Evolutionary conservation across 78 protist genomes (phyloP), one percentile per base, ranked within the genome.

Genomic region (Monocercomonoides exilis): DNA sequence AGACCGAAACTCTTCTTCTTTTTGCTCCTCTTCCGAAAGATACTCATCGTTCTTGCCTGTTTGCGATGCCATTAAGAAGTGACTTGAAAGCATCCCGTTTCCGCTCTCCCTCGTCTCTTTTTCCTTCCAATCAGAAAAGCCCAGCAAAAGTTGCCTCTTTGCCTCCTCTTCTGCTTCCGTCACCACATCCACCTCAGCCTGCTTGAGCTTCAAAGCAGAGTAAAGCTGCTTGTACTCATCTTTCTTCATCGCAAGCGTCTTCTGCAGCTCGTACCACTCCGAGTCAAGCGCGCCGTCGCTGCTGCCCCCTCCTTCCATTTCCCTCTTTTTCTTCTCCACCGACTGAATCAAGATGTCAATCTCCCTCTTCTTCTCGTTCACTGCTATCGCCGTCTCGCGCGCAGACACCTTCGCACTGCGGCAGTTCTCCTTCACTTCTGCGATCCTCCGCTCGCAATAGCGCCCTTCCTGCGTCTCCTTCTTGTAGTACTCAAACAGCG

Each of bases 401-500:
- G 38, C 70, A 11, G 11, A 29, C 70, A 29, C 43, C 87, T 88
- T 87, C 77, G 3, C 45, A 43, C 46, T 81, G 46, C 81, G 89
- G 64, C 85, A 63, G 80, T 81, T 46, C 44, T 5, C 36, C 46
- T 54, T 82, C 46, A 41, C 35, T 29, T 41, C 85, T 54, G 77
- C 70, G 42, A 84, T 77, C 36, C 44, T 1, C 42, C 3, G 77
- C 33, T 46, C 45, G 32, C 44, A 44, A 79, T 36, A 82, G 46
- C 32, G 5, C 38, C 63, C 42, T 44, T 2, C 45, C 35, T 0
- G n/a, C 43, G 1, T 0, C 77, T 84, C 43, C 54, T 2, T 54
- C 80, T 89, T 89, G 91, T 33, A 89, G 54, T 46, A 81, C 63
- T 43, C 88, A 85, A 86, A 89, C n/a, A 87, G 88, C 54, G n/a